Base-by-base conservation (phyloP, 2,329 filamentous ascomycete species). In the Penicillium expansum region DNA sequence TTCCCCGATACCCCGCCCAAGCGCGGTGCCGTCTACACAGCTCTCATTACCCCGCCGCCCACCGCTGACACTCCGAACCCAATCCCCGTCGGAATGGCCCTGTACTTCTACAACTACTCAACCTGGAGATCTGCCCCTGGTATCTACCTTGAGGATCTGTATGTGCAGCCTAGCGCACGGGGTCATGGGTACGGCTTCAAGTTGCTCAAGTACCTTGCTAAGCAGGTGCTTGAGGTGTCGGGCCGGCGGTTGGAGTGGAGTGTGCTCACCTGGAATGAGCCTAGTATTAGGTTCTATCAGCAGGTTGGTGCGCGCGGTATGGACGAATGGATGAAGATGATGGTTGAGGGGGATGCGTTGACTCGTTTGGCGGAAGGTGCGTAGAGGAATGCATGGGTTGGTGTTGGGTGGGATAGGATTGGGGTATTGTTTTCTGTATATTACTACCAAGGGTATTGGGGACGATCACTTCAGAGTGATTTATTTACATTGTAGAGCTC, bases 81-180 rank as follows among this genome's bases (percentile, higher is more conserved):
- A 32, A 45, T 59, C 55, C 69, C 84, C 73, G 89, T 85, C 0
- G 91, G 89, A 47, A 91, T 97, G 83, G 92, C 92, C 1, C 77
- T 97, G 39, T 97, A 92, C 78, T 97, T 96, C 74, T 92, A 93
- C 81, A 97, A 93, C 77, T 97, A 96, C 77, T 91, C 87, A 69
- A 97, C 93, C 0, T 97, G 94, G 94, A 85, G 89, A 9, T 85
- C 89, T n/a, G 84, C 84, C 44, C 86, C 92, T 0, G 93, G 93
- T 3, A 89, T 99, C 69, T 96, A 95, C 74, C 86, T 97, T 37
- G 93, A 97, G 74, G 93, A 97, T 70, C 79, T 97, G n/a, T 96
- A 88, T 69, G 91, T 99, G 39, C 82, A 86, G 65, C 82, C 86
- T 1, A 77, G 78, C 43, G 86, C 89, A 66, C 81, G 94, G 4